These are phyloP conservation scores for Ogataea paradorogensis DNA, from an alignment of 805 yeast genomes.

Conservation along the genomic window DNA sequence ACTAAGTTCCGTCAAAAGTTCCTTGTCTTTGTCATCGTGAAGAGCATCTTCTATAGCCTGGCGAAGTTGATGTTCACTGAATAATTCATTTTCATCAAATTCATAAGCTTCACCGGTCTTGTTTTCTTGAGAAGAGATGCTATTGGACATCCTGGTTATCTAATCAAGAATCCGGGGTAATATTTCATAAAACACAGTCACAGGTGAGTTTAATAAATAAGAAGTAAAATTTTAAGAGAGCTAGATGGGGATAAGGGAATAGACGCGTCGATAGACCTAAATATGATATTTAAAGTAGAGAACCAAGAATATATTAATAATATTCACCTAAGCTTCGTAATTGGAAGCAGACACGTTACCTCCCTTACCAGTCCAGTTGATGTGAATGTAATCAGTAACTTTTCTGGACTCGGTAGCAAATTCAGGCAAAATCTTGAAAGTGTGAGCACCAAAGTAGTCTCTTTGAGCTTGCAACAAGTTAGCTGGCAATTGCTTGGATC, in stretches of 20 bases:
- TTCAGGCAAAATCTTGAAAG: slow-evolving; percentile 93
- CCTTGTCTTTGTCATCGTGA: slow-evolving; percentile 16
- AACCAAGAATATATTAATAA: slow-evolving; percentile 4
- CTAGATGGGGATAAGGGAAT: neutral
- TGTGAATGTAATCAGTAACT: slow-evolving; percentile 79
- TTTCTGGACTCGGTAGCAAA: slow-evolving; percentile 72
- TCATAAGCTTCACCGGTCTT: slow-evolving; percentile 12
- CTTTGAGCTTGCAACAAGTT: slow-evolving; percentile 99
- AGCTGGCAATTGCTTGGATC: slow-evolving; percentile 94
- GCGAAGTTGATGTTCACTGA: slow-evolving; percentile 14
- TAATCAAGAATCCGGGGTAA: slow-evolving; percentile 23
- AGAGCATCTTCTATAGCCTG: slow-evolving; percentile 17
- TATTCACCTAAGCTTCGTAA: slow-evolving; percentile 71
- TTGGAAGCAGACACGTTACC: slow-evolving; percentile 96
- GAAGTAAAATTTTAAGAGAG: slow-evolving; percentile 3
- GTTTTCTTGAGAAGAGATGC: slow-evolving; percentile 6
- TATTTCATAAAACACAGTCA: slow-evolving; percentile 26
- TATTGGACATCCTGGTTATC: slow-evolving; percentile 16
- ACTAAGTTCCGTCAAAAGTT: slow-evolving; percentile 22
- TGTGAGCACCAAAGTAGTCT: slow-evolving; percentile 99
- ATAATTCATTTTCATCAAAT: slow-evolving; percentile 15
- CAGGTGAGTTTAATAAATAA: slow-evolving; percentile 8
- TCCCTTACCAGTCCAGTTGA: slow-evolving; percentile 99
- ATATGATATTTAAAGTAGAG: neutral
- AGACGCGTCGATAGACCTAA: slow-evolving; percentile 7